Evolutionary conservation across 257 asterid species (phyloP).

Genomic region (Lithospermum erythrorhizon): DNA sequence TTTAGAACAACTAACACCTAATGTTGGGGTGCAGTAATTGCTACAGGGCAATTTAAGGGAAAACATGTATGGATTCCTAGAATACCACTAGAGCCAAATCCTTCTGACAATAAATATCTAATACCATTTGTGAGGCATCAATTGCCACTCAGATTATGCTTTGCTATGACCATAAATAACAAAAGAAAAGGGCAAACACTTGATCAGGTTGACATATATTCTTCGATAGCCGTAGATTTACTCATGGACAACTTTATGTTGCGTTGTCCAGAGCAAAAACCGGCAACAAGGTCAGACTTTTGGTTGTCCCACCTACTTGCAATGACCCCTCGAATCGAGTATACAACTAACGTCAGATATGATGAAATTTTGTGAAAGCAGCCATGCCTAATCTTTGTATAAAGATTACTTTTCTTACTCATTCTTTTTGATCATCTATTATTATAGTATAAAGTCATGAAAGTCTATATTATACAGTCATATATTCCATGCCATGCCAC

Average conservation of each 20-base stretch:
- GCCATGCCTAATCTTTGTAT: too few species aligned
- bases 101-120: neutral
- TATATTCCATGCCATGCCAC: too few species aligned
- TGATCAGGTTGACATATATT: neutral
- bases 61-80: neutral
- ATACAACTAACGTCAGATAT: neutral
- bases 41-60: neutral
- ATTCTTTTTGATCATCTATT: too few species aligned
- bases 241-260: constrained; percentile 7
- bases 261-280: neutral
- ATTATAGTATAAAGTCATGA: too few species aligned
- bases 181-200: constrained; percentile 9
- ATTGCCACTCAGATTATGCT: neutral
- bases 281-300: neutral
- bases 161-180: constrained; percentile 13
- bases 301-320: neutral
- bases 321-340: too few species aligned
- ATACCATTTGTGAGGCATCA: neutral
- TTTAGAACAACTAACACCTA: neutral
- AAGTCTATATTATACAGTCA: too few species aligned
- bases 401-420: too few species aligned
- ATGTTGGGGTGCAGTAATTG: neutral
- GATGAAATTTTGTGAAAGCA: neutral
- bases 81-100: neutral
- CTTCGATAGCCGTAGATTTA: neutral